Base-by-base conservation (phyloP, 306 rosid genomes). In the Macrotyloma uniflorum region DNA sequence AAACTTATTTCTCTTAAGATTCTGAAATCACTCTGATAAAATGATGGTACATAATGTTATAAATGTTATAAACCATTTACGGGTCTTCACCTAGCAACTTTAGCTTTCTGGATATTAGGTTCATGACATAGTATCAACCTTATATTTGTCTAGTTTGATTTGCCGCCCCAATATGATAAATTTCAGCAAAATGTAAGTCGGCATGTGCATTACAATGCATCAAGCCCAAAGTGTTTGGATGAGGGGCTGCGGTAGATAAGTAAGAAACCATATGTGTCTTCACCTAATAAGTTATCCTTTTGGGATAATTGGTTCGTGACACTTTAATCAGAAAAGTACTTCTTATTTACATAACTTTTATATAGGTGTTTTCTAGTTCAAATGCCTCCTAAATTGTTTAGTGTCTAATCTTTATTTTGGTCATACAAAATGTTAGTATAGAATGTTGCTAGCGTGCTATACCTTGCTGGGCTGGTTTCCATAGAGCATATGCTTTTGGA, bases 391-490 rank as follows among this genome's bases (percentile, higher is more conserved):
- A 46, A 59, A 8, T 38, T 26, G 66, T 30, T 53, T 33, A 24
- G 2, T 57, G 53, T 63, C 58, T 40, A 51, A 43, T 62, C 46
- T 38, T 77, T 50, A 70, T 62, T 55, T 69, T 51, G 66, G 20
- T 32, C 78, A 28, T 67, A 42, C 26, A 13, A 67, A 51, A 26
- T 36, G 40, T 59, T 73, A 28, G 73, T 50, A 16, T 12, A 23
- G 24, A 43, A 43, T 43, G 61, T 72, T 79, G 54, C 46, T 62
- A 26, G 45, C 73, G 36, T 78, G n/a, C 51, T 66, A 57, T 36
- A 67, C 47, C 54, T 57, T 38, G 30, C 46, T 30, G 63, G 58
- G 26, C 22, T 18, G 13, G 35, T 58, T 68, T 83, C 50, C 61
- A 47, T 36, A 53, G 20, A 36, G 42, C 23, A 32, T 28, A 67